phyloP scores from a whole-genome alignment of 495 filamentous ascomycete species.

The Hypoxylon fragiforme region DNA sequence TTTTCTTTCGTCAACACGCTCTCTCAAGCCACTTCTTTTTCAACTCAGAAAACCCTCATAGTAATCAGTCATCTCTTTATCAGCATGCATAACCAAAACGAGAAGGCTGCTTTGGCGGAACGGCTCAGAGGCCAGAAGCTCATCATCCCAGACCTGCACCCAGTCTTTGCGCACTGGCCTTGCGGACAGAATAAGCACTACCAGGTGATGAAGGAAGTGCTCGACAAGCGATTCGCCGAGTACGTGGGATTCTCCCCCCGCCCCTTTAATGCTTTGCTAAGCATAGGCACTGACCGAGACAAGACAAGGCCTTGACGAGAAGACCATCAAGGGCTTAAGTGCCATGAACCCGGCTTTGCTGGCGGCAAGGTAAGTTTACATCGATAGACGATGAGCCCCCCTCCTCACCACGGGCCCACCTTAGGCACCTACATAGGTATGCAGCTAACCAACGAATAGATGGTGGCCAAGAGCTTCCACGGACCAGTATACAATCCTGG shows the following conservation, averaged over 20 bases:
- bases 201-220: constrained; percentile 15
- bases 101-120: constrained; percentile 23
- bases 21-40: no score
- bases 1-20: no score
- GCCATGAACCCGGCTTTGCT: constrained; percentile 27
- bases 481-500: constrained; percentile 18
- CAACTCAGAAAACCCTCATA: no score
- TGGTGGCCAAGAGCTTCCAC: constrained; percentile 31
- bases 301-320: constrained; percentile 16
- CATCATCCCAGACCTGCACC: constrained; percentile 32
- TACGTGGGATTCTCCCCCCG: constrained; percentile 8
- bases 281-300: neutral
- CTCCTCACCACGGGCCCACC: no score
- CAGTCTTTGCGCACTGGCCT: constrained; percentile 32
- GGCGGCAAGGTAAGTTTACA: constrained; percentile 25
- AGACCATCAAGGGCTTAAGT: constrained; percentile 19
- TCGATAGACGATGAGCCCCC: no score
- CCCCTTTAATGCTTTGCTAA: neutral
- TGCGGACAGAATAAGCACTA: constrained; percentile 24
- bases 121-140: constrained; percentile 30
- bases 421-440: neutral
- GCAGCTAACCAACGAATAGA: constrained; percentile 3
- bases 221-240: constrained; percentile 24
- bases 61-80: no score
- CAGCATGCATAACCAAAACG: constrained; percentile 18